Base-by-base conservation (phyloP, 2,329 filamentous ascomycete species). In the Apiospora phragmitis region DNA sequence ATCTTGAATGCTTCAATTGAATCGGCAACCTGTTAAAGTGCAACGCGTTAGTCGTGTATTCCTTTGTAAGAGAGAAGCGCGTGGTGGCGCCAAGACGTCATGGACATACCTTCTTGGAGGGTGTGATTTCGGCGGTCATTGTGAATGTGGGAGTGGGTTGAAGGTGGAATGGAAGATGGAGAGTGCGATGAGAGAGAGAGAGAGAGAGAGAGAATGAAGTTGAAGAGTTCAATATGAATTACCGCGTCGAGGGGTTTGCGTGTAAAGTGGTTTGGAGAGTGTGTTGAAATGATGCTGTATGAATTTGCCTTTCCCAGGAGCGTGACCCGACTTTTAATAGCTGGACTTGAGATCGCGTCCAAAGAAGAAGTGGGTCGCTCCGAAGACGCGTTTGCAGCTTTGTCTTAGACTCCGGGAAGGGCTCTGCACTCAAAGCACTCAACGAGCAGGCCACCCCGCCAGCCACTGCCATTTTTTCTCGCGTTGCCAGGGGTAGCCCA, bases 1-100 rank as follows among this genome's bases (percentile, higher is more conserved):
- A 98, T 97, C 85, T 95, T 97, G 82, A 98, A 88, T 77, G 90
- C 90, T 83, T 96, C 91, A 80, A 98, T 92, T 78, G 91, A 94
- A 79, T 93, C 91, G 78, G 94, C 93, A 86, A 92, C 92, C 95
- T 98, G 81, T 62, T 74, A 65, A 67, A 71, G 49, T 73, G 70
- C 72, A 71, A 32, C 5, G 38, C 73, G 69, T 68, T 62, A 73
- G 79, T 77, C 77, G 74, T 68, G 11, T 70, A 12, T n/a, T 47
- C 18, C 24, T 65, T 59, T 69, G 35, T 80, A 3, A 4, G 71
- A 49, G 7, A 66, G 49, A 47, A 69, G 67, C 35, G 68, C 38
- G 41, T 59, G 69, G 72, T 69, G 68, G 77, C 77, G 80, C 73
- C 73, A 79, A 74, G 75, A 79, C 76, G 77, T 80, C 77, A 77